Percentiles rank a stretch among this genome's conserved stretches.
Evolutionary conservation across 768 basidiomycete species (phyloP).

Genomic region (Trametes cinnabarina): DNA sequence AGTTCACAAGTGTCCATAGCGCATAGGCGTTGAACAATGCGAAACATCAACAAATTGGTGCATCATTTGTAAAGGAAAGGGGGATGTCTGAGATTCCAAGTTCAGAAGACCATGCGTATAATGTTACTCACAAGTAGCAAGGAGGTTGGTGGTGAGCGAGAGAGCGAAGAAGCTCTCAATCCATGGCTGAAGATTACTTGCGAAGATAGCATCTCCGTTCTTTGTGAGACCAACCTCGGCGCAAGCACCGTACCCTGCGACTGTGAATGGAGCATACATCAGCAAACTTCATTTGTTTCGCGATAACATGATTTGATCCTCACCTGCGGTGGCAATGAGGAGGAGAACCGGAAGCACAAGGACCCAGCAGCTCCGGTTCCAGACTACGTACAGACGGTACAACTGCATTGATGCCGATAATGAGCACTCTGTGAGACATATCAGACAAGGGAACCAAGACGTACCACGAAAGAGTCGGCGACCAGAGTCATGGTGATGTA

Average conservation of each 20-base stretch:
- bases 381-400: slow-evolving; percentile 14
- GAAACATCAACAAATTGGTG: neutral
- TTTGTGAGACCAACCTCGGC: slow-evolving; percentile 8
- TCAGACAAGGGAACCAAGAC: neutral
- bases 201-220: slow-evolving; percentile 8
- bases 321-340: slow-evolving; percentile 1
- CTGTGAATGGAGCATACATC: neutral
- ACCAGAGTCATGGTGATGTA: slow-evolving; percentile 12
- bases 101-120: neutral
- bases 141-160: slow-evolving; percentile 16
- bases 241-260: neutral
- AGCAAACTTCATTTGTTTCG: neutral
- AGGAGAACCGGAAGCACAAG: slow-evolving; percentile 5
- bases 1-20: too few species aligned
- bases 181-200: slow-evolving; percentile 14
- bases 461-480: slow-evolving; percentile 10
- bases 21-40: neutral
- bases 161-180: slow-evolving; percentile 17
- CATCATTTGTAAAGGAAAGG: neutral
- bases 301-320: neutral
- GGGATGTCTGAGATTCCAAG: neutral
- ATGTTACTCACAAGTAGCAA: slow-evolving; percentile 6
- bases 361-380: neutral
- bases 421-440: neutral
- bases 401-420: neutral